These are phyloP conservation scores for Zygosaccharomyces bailii DNA, from an alignment of 805 yeast genomes.

Conservation along the genomic window DNA sequence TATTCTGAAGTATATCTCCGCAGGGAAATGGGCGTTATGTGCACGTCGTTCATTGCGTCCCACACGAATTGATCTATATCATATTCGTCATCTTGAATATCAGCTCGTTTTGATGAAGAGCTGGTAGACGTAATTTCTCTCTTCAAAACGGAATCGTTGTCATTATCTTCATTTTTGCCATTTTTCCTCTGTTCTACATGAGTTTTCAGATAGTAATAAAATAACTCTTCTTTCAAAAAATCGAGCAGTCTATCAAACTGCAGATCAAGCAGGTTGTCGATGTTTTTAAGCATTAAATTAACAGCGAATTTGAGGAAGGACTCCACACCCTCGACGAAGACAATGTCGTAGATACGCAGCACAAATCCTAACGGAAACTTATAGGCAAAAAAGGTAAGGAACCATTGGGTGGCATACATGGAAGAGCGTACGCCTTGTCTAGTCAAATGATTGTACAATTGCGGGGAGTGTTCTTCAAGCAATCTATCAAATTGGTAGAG, in stretches of 20 bases:
- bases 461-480: slow-evolving; percentile 72
- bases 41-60: slow-evolving; percentile 67
- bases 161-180: slow-evolving; percentile 30
- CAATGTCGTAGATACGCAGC: slow-evolving; percentile 78
- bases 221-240: slow-evolving; percentile 74
- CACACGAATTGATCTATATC: slow-evolving; percentile 68
- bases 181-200: slow-evolving; percentile 20
- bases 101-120: background rate
- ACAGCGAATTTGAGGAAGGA: slow-evolving; percentile 80
- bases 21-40: slow-evolving; percentile 68
- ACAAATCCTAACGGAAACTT: slow-evolving; percentile 90
- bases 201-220: slow-evolving; percentile 59
- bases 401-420: slow-evolving; percentile 99
- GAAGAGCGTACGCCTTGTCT: slow-evolving; percentile 87
- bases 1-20: slow-evolving; percentile 71
- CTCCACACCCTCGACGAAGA: slow-evolving; percentile 89
- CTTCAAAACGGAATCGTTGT: slow-evolving; percentile 21
- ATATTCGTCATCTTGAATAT: slow-evolving; percentile 41
- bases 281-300: slow-evolving; percentile 71
- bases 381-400: slow-evolving; percentile 89
- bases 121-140: slow-evolving; percentile 16
- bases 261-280: slow-evolving; percentile 52
- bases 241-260: slow-evolving; percentile 74
- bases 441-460: slow-evolving; percentile 66
- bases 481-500: slow-evolving; percentile 89